Evolutionary conservation across 2,329 filamentous ascomycete genomes (phyloP).

Genomic region (Hymenoscyphus linearis): DNA sequence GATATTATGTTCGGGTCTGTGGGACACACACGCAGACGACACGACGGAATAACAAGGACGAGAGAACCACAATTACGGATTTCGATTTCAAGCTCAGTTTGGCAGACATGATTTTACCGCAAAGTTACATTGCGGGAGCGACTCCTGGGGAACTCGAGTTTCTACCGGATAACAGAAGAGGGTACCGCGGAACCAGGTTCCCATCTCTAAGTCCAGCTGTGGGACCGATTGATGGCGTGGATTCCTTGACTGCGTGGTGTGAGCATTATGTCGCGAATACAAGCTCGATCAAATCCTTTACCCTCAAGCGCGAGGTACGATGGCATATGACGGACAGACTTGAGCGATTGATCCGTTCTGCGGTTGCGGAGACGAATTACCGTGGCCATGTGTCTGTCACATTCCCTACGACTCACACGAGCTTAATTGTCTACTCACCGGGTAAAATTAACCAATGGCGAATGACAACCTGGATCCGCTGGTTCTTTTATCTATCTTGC

Average conservation of each 20-base stretch:
- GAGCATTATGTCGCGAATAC: constrained; percentile 58
- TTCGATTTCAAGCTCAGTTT: constrained; percentile 56
- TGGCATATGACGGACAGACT: constrained; percentile 57
- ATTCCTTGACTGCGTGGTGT: constrained; percentile 48
- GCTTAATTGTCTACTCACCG: constrained; percentile 59
- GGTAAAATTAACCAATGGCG: constrained; percentile 61
- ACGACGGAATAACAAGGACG: constrained; percentile 35
- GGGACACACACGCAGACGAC: constrained; percentile 31
- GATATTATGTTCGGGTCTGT: constrained; percentile 27
- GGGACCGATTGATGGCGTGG: constrained; percentile 30
- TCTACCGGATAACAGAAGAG: constrained; percentile 53
- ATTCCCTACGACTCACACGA: constrained; percentile 53
- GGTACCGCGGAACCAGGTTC: constrained; percentile 59
- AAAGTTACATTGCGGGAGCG: constrained; percentile 35
- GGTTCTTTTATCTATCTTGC: constrained; percentile 61
- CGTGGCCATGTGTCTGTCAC: constrained; percentile 53
- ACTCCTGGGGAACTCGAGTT: constrained; percentile 40
- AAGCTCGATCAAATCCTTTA: constrained; percentile 52
- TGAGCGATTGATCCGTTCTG: constrained; percentile 44
- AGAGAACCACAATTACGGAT: constrained; percentile 45
- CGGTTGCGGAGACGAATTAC: constrained; percentile 63
- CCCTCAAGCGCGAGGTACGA: constrained; percentile 45
- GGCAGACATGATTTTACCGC: constrained; percentile 50
- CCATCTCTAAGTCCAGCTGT: constrained; percentile 40
- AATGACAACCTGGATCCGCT: constrained; percentile 55